A percentile compares a stretch with the other conserved stretches of the same genome.
Conservation (phyloP, 495 filamentous ascomycete genomes). For the Diplogelasinospora grovesii region DNA sequence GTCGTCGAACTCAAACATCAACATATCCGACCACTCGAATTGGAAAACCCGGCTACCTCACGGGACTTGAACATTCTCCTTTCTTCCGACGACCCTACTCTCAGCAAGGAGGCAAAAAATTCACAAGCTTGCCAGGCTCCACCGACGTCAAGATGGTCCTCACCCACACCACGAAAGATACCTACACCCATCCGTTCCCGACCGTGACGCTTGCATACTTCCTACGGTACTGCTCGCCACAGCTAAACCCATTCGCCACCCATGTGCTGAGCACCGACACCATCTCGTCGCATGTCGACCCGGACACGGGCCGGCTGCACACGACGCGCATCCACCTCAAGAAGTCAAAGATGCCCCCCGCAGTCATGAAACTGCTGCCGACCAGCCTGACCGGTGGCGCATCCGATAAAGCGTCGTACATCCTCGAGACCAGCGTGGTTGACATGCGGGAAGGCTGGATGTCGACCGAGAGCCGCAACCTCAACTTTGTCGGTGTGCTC, state of each 20-base stretch:
- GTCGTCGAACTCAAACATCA: constrained; percentile 4
- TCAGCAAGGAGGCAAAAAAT: not conserved
- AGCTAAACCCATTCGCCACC: constrained; percentile 79
- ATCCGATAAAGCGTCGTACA: constrained; percentile 72
- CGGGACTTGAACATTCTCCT: not conserved
- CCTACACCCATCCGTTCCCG: constrained; percentile 87
- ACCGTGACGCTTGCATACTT: constrained; percentile 95
- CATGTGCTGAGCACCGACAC: constrained; percentile 97
- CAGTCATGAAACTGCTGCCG: constrained; percentile 75
- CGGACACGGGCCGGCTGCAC: constrained; percentile 68
- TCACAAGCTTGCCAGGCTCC: not conserved
- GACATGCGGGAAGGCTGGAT: constrained; percentile 88
- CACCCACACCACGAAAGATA: constrained; percentile 70
- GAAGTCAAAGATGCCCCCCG: constrained; percentile 78
- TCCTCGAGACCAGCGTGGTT: constrained; percentile 85
- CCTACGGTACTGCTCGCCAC: constrained; percentile 78
- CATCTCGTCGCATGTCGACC: constrained; percentile 79
- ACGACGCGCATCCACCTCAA: constrained; percentile 92
- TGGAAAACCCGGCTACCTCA: not conserved
- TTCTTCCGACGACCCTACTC: not conserved
- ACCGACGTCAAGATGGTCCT: constrained; percentile 45
- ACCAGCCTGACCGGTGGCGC: constrained; percentile 61
- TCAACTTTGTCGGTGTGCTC: constrained; percentile 87
- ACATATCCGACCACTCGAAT: not conserved
- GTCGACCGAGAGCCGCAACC: constrained; percentile 73